These are phyloP conservation scores for Agaricales sp. DNA, from an alignment of 1,284 basidiomycete species.

Conservation along the genomic window DNA sequence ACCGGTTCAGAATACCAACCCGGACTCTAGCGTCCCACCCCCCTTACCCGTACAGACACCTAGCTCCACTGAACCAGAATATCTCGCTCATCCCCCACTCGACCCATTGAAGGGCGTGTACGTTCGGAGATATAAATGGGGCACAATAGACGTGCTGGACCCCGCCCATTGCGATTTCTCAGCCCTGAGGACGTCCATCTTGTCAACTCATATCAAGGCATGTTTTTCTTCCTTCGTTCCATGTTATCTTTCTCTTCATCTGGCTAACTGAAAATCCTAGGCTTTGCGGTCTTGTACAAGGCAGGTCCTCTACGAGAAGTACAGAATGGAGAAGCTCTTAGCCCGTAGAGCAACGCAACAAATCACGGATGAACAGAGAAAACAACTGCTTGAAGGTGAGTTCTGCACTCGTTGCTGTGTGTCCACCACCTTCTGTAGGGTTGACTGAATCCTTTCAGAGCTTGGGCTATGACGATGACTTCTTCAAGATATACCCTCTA, in stretches of 20 bases:
- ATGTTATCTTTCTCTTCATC: constrained; percentile 9
- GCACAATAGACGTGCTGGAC: constrained; percentile 72
- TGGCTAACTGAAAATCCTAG: no score
- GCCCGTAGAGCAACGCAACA: constrained; percentile 69
- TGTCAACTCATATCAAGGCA: constrained; percentile 75
- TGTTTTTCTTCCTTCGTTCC: constrained; percentile 14
- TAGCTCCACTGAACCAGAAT: constrained; percentile 28
- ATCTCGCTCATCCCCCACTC: constrained; percentile 26
- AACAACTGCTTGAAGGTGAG: constrained; percentile 61
- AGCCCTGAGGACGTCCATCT: constrained; percentile 65
- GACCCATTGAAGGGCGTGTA: constrained; percentile 44
- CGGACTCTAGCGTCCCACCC: background rate
- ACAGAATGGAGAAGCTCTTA: constrained; percentile 74
- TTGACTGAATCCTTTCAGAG: constrained; percentile 7
- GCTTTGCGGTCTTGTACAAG: constrained; percentile 63
- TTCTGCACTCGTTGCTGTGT: constrained; percentile 7
- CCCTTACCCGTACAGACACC: constrained; percentile 3
- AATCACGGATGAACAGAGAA: constrained; percentile 62
- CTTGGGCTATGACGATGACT: background rate
- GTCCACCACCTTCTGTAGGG: no score
- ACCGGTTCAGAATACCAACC: background rate
- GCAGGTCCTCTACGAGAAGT: constrained; percentile 78
- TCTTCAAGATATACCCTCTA: no score
- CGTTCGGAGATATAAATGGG: constrained; percentile 71
- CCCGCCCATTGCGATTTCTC: constrained; percentile 78